These are phyloP conservation scores for Fusarium nygamai DNA, from an alignment of 2,329 filamentous ascomycete genomes.

Conservation along the genomic window DNA sequence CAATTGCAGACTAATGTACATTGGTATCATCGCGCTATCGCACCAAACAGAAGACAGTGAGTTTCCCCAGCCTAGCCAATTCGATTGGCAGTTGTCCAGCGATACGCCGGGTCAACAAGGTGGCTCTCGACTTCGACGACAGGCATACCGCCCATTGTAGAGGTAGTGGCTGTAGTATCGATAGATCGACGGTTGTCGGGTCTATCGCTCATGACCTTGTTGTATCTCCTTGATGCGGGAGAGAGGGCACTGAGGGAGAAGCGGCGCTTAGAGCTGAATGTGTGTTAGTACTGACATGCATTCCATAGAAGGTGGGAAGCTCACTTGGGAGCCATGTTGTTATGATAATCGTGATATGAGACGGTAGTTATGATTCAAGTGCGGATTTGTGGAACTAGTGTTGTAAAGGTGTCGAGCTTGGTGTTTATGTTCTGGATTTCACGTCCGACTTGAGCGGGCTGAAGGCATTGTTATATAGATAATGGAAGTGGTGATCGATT, in stretches of 20 bases:
- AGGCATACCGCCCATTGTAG: conserved; percentile 7
- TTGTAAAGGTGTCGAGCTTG: fast-evolving
- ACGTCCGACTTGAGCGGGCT: no score
- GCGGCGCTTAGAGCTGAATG: background rate
- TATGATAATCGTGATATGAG: no score
- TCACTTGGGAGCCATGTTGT: conserved; percentile 14
- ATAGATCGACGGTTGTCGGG: background rate
- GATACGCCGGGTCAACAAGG: conserved; percentile 10
- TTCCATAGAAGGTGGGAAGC: fast-evolving
- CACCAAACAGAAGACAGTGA: no score
- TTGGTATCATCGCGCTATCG: background rate
- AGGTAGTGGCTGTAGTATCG: conserved; percentile 1
- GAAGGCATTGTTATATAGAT: no score
- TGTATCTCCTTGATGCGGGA: conserved; percentile 11
- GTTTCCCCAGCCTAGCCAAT: no score
- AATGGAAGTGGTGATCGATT: background rate
- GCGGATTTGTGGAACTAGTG: fast-evolving
- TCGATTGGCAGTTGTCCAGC: conserved; percentile 27
- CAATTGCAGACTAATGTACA: background rate
- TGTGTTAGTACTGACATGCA: background rate
- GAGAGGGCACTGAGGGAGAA: conserved; percentile 18
- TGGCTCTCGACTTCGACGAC: conserved; percentile 6
- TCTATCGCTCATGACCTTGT: conserved; percentile 12
- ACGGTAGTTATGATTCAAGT: no score
- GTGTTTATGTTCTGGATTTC: no score